phyloP scores from a whole-genome alignment of 1,139 yeast genomes.

The Debaryomyces nepalensis region DNA sequence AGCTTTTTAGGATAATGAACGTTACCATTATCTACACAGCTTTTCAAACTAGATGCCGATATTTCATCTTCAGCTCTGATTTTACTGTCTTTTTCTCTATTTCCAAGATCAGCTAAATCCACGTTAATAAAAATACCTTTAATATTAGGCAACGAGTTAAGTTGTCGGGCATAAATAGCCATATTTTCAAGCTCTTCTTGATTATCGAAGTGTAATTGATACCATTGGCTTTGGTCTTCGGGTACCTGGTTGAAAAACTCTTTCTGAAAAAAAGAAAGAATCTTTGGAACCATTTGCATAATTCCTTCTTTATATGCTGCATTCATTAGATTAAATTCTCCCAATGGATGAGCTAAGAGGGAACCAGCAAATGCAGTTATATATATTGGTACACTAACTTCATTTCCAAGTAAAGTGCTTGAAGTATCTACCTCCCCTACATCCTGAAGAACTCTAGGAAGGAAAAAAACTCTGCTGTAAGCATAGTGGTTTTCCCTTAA shows the following conservation, averaged over 20 bases:
- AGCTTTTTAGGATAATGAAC: neutral
- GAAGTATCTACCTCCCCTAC: constrained; percentile 50
- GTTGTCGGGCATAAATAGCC: constrained; percentile 72
- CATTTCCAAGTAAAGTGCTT: constrained; percentile 47
- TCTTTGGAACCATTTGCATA: constrained; percentile 80
- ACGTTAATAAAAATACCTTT: constrained; percentile 86
- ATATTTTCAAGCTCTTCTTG: constrained; percentile 54
- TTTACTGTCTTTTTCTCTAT: constrained; percentile 74
- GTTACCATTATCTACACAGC: neutral
- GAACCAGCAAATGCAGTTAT: constrained; percentile 83
- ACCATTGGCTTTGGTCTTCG: constrained; percentile 69
- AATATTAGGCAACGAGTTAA: constrained; percentile 71
- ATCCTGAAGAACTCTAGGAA: constrained; percentile 79
- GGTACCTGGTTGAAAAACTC: constrained; percentile 65
- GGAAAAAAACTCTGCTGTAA: constrained; percentile 83
- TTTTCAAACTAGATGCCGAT: constrained; percentile 80
- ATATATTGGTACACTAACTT: constrained; percentile 62
- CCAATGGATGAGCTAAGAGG: constrained; percentile 75
- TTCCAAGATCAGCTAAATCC: constrained; percentile 94
- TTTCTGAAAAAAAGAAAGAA: constrained; percentile 76
- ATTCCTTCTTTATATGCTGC: constrained; percentile 70
- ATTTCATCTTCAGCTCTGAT: constrained; percentile 44
- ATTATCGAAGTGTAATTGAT: constrained; percentile 82
- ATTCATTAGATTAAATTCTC: constrained; percentile 76
- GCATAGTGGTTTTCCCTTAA: constrained; percentile 88